Percentiles rank a stretch among this genome's conserved stretches.
Evolutionary conservation across 176 grass and related monocot species (phyloP).

Genomic region (Lolium rigidum): DNA sequence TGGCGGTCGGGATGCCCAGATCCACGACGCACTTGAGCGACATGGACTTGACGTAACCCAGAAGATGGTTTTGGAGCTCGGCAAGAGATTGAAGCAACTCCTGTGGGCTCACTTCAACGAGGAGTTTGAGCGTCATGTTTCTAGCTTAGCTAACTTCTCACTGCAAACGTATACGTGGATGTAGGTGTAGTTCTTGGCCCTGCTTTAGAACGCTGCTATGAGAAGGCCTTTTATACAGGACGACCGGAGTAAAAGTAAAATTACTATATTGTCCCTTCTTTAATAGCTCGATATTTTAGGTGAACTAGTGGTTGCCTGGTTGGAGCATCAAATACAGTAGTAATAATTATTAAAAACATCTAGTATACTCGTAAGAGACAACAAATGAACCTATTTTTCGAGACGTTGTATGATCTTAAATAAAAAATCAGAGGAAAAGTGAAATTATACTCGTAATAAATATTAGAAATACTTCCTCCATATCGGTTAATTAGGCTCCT

Average conservation of each 20-base stretch:
- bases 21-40: background rate
- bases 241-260: background rate
- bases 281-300: too few species aligned
- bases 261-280: too few species aligned
- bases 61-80: constrained; percentile 21
- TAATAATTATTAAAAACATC: too few species aligned
- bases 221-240: background rate
- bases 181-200: background rate
- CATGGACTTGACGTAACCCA: background rate
- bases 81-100: constrained; percentile 22
- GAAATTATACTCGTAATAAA: too few species aligned
- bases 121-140: constrained; percentile 34
- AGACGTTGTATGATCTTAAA: too few species aligned
- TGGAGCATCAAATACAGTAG: too few species aligned
- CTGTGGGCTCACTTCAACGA: constrained; percentile 36
- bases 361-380: too few species aligned
- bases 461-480: too few species aligned
- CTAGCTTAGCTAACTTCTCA: constrained; percentile 9
- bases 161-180: background rate
- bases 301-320: too few species aligned
- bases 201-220: background rate
- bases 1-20: background rate
- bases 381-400: too few species aligned
- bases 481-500: too few species aligned
- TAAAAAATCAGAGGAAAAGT: too few species aligned